Conservation (phyloP, 2,329 filamentous ascomycete genomes). For the Dactylonectria macrodidyma region DNA sequence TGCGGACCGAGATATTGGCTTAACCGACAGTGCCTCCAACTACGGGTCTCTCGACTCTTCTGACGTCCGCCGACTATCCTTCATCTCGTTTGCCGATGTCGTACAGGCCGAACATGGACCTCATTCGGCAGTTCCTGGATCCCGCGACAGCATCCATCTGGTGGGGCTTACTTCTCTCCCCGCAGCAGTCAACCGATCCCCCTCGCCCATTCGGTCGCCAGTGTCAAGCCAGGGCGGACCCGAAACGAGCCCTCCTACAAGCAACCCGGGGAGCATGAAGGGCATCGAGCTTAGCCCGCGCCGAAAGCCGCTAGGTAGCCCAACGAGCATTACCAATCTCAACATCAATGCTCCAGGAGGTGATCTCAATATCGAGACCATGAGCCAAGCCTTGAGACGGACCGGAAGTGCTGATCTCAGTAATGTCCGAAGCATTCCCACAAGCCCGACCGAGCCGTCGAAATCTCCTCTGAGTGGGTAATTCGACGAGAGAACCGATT, state of each 20-base stretch:
- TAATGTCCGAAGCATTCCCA: slow-evolving; percentile 68
- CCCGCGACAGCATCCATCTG: slow-evolving; percentile 79
- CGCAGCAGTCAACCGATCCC: slow-evolving; percentile 74
- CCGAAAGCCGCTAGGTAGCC: slow-evolving; percentile 74
- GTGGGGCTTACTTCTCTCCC: slow-evolving; percentile 76
- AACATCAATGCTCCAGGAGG: slow-evolving; percentile 57
- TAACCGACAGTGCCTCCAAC: slow-evolving; percentile 77
- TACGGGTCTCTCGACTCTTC: slow-evolving; percentile 82
- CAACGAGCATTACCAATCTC: slow-evolving; percentile 68
- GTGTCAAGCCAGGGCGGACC: slow-evolving; percentile 78
- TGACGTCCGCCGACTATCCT: slow-evolving; percentile 88
- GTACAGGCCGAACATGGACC: slow-evolving; percentile 87
- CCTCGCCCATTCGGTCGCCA: slow-evolving; percentile 85
- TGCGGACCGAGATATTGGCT: slow-evolving; percentile 59
- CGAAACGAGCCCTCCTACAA: slow-evolving; percentile 81
- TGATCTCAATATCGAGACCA: slow-evolving; percentile 92
- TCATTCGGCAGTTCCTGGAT: slow-evolving; percentile 63
- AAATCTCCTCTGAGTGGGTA: slow-evolving; percentile 47
- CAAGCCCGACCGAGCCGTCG: slow-evolving; percentile 68
- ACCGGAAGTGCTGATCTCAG: slow-evolving; percentile 87
- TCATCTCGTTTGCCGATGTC: slow-evolving; percentile 97
- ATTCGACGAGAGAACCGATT: slow-evolving; percentile 6
- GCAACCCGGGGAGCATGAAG: slow-evolving; percentile 81
- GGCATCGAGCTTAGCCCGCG: slow-evolving; percentile 79
- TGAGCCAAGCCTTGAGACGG: slow-evolving; percentile 89